Base-by-base conservation (phyloP, 192 early-diverging fungal genomes). In the Coemansia furcata region DNA sequence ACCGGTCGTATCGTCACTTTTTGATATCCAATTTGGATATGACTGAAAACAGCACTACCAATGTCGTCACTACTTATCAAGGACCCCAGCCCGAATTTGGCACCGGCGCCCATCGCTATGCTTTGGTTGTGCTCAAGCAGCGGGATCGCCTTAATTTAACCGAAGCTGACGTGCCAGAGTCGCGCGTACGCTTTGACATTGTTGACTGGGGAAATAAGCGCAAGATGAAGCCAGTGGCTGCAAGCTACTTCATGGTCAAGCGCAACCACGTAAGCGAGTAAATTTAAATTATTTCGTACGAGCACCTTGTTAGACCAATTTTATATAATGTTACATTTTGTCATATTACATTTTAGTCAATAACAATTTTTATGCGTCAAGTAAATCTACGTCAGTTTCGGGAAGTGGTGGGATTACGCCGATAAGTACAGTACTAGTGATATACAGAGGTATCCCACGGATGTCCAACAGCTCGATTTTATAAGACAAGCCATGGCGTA, bases 1-100 rank as follows among this genome's bases (percentile, higher is more conserved):
- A 75, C 60, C 42, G 73, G 11, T 74, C 72, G 0, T 80, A 71
- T 47, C 44, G 73, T 1, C 73, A 80, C 39, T 75, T 72, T 36
- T 52, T 75, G 32, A 58, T 72, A 1, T 47, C 62, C 60, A 80
- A 80, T 15, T 37, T 80, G 26, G 70, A 71, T 10, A 19, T 58
- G 23, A 2, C 44, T 11, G 43, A 44, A 8, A 42, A 40, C 11
- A 69, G 62, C 38, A 29, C 60, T 4, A 69, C 55, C 39, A 58
- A 52, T 38, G 60, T 74, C 10, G 36, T 80, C 2, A 75, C 73
- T 0, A 17, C 54, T 0, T 75, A 74, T 21, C 63, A 71, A 43
- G 32, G 50, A 2, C 78, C 73, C 2, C 30, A 65, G 11, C 73
- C 69, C 2, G 43, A 55, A 5, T 67, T 64, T 26, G 63, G 60